Percentiles rank a stretch among this genome's conserved stretches.
Conservation (phyloP, 2,329 filamentous ascomycete genomes). For the Decorospora gaudefroyi region DNA sequence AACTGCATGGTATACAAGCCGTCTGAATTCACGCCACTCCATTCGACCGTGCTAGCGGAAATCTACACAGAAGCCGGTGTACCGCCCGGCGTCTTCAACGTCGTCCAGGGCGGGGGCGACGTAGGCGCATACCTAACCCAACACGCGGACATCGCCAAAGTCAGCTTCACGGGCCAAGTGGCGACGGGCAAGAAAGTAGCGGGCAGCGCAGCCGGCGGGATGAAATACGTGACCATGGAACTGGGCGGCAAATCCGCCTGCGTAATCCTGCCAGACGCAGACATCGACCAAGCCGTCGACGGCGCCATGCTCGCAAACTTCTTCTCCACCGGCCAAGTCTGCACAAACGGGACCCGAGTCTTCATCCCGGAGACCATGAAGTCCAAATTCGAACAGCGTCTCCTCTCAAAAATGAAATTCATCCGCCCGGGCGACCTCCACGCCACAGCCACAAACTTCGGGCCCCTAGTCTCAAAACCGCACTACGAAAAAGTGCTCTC, state of each 20-base stretch:
- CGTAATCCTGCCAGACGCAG: constrained; percentile 78
- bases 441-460: constrained; percentile 76
- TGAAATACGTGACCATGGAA: constrained; percentile 94
- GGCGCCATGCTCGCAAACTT: constrained; percentile 94
- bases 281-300: constrained; percentile 79
- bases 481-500: constrained; percentile 78
- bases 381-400: constrained; percentile 66
- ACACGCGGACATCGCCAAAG: constrained; percentile 76
- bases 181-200: constrained; percentile 83
- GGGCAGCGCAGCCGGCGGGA: constrained; percentile 70
- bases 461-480: constrained; percentile 73
- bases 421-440: constrained; percentile 74
- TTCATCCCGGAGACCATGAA: constrained; percentile 74
- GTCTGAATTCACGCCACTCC: constrained; percentile 84
- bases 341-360: constrained; percentile 88
- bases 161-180: constrained; percentile 88
- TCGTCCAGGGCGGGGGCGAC: constrained; percentile 78
- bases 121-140: constrained; percentile 75
- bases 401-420: constrained; percentile 71
- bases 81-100: constrained; percentile 83
- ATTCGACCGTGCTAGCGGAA: constrained; percentile 73
- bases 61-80: constrained; percentile 79
- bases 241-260: constrained; percentile 84
- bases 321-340: constrained; percentile 88
- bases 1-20: constrained; percentile 94